Evolutionary conservation across 768 basidiomycete genomes (phyloP).

Genomic region (Amyloporia xantha): DNA sequence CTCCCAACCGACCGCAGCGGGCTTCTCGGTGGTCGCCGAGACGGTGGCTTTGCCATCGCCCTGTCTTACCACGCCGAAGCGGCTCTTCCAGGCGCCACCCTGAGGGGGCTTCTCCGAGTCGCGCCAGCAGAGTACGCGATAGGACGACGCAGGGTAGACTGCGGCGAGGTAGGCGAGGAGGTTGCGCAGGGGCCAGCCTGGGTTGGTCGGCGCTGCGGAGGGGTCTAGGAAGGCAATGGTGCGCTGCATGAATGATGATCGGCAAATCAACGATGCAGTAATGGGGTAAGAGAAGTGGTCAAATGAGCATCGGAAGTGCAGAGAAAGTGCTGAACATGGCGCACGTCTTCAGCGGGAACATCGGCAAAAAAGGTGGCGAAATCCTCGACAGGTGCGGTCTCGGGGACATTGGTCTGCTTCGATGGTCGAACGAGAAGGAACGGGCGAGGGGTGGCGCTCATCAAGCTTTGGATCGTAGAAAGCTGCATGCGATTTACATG

Average conservation of each 20-base stretch:
- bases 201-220: conserved; percentile 48
- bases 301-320: too few relatives aligned
- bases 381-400: conserved; percentile 49
- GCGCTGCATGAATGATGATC: conserved; percentile 13
- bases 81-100: conserved; percentile 50
- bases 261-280: background rate
- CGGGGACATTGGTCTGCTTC: conserved; percentile 23
- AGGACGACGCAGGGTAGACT: conserved; percentile 36
- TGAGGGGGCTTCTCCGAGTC: conserved; percentile 45
- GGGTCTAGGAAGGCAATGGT: conserved; percentile 52
- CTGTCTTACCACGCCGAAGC: conserved; percentile 46
- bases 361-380: conserved; percentile 52
- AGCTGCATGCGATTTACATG: conserved; percentile 42
- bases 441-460: conserved; percentile 35
- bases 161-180: conserved; percentile 75
- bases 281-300: conserved; percentile 5
- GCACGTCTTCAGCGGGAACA: conserved; percentile 35
- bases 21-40: conserved; percentile 26
- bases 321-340: too few relatives aligned
- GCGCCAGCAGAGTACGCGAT: conserved; percentile 76
- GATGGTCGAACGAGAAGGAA: conserved; percentile 56
- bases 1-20: conserved; percentile 90
- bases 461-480: conserved; percentile 42
- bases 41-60: conserved; percentile 15
- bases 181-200: conserved; percentile 88